Evolutionary conservation across 352 stramenopile genomes (phyloP).

Genomic region (Globisporangium carolinianum): DNA sequence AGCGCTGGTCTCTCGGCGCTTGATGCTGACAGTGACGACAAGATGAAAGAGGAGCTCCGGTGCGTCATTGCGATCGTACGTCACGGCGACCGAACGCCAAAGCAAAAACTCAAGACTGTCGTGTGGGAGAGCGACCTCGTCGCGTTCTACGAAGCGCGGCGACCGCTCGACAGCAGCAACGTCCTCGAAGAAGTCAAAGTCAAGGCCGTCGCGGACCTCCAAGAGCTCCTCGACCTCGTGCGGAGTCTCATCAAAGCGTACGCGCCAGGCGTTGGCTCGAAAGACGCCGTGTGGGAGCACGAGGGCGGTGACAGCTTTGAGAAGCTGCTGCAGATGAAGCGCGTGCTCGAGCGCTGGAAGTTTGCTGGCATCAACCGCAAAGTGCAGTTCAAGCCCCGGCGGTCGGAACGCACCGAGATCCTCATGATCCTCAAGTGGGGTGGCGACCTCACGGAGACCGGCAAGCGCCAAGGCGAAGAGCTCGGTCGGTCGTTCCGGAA

Average conservation of each 20-base stretch:
- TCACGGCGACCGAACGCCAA: constrained; percentile 98
- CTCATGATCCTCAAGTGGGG: constrained; percentile 99
- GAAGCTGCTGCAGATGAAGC: constrained; percentile 94
- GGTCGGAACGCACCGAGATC: constrained; percentile 69
- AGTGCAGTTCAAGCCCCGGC: constrained; percentile 82
- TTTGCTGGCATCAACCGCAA: constrained; percentile 98
- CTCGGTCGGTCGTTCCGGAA: constrained; percentile 92
- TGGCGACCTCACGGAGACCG: constrained; percentile 97
- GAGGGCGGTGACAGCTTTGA: constrained; percentile 86
- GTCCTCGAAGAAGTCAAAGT: constrained; percentile 85
- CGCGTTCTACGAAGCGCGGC: constrained; percentile 66
- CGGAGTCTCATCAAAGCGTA: constrained; percentile 81
- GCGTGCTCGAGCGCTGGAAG: constrained; percentile 96
- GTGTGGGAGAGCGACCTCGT: constrained; percentile 85
- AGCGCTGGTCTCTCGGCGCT: constrained; percentile 22
- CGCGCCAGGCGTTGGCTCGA: constrained; percentile 65
- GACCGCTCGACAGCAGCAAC: constrained; percentile 28
- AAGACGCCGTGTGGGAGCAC: constrained; percentile 80
- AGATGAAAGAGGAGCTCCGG: constrained; percentile 94
- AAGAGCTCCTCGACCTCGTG: constrained; percentile 75
- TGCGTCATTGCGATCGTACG: constrained; percentile 98
- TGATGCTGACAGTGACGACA: constrained; percentile 25
- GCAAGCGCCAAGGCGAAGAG: constrained; percentile 93
- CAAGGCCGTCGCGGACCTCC: constrained; percentile 72
- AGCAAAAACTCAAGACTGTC: constrained; percentile 98